These are phyloP conservation scores for Didymella glomerata DNA, from an alignment of 2,329 filamentous ascomycete species.

Conservation along the genomic window DNA sequence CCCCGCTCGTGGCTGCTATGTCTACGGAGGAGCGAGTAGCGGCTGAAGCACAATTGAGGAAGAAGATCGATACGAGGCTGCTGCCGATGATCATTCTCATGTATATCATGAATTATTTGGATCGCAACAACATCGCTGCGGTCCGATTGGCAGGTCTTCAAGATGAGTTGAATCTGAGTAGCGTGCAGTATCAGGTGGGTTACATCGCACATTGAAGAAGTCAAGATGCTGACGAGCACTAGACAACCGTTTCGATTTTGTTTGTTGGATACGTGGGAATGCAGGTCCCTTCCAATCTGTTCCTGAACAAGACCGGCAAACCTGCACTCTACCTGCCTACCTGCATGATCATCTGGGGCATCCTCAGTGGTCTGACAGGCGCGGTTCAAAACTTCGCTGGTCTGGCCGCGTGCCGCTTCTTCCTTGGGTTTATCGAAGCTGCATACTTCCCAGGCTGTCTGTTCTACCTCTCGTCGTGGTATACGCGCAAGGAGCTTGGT, in stretches of 20 bases:
- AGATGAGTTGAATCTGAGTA: constrained; percentile 58
- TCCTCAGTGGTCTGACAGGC: constrained; percentile 50
- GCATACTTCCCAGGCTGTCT: constrained; percentile 63
- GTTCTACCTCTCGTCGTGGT: constrained; percentile 72
- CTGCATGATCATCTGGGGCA: constrained; percentile 54
- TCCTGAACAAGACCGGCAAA: constrained; percentile 53
- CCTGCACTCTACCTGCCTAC: constrained; percentile 51
- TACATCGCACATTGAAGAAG: neutral
- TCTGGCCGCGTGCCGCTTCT: constrained; percentile 60
- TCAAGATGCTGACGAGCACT: neutral
- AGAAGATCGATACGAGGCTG: constrained; percentile 48
- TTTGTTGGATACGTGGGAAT: constrained; percentile 60
- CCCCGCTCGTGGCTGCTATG: constrained; percentile 53
- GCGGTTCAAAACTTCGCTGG: constrained; percentile 56
- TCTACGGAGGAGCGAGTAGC: constrained; percentile 60
- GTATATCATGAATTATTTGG: constrained; percentile 49
- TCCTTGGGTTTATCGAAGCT: constrained; percentile 62
- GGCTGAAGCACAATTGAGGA: constrained; percentile 60
- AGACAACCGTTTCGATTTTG: constrained; percentile 59
- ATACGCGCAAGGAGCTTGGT: constrained; percentile 72
- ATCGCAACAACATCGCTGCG: constrained; percentile 49
- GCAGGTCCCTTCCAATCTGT: constrained; percentile 57
- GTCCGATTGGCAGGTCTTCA: constrained; percentile 47
- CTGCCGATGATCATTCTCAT: constrained; percentile 57
- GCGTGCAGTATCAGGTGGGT: constrained; percentile 64